phyloP scores from a whole-genome alignment of 176 grass and related monocot species.

The Bonia amplexicaulis region DNA sequence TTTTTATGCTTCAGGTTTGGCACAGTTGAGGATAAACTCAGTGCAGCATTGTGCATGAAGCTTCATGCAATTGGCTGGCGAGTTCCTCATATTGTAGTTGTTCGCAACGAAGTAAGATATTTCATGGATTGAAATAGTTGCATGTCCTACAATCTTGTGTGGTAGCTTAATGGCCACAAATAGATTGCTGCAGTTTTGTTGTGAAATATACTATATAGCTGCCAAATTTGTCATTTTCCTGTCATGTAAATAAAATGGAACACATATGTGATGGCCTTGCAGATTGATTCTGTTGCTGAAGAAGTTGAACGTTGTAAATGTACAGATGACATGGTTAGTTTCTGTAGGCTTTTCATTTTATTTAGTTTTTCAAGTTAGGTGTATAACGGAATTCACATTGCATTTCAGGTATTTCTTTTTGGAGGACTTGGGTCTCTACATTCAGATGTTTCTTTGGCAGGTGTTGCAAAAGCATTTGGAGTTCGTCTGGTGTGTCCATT shows the following conservation, averaged over 20 bases:
- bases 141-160: background rate
- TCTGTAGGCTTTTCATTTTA: slow-evolving; percentile 5
- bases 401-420: slow-evolving; percentile 83
- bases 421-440: slow-evolving; percentile 90
- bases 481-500: slow-evolving; percentile 71
- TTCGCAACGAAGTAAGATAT: slow-evolving; percentile 75
- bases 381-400: slow-evolving; percentile 1
- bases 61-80: slow-evolving; percentile 86
- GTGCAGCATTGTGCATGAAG: slow-evolving; percentile 78
- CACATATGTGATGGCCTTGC: slow-evolving; percentile 17
- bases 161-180: background rate
- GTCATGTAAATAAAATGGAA: slow-evolving; percentile 19
- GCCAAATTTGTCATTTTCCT: slow-evolving; percentile 1
- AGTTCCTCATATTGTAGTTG: slow-evolving; percentile 68
- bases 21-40: slow-evolving; percentile 64
- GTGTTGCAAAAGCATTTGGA: slow-evolving; percentile 98
- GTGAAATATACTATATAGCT: slow-evolving; percentile 16
- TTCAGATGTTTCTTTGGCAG: slow-evolving; percentile 86
- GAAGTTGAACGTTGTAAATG: slow-evolving; percentile 80
- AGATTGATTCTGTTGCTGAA: slow-evolving; percentile 94
- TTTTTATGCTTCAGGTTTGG: slow-evolving; percentile 71
- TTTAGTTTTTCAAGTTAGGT: slow-evolving; percentile 18
- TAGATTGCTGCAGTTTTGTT: slow-evolving; percentile 15
- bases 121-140: background rate
- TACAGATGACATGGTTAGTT: slow-evolving; percentile 71